Base-by-base conservation (phyloP, 345 rosid genomes). In the Eucalyptus pauciflora region DNA sequence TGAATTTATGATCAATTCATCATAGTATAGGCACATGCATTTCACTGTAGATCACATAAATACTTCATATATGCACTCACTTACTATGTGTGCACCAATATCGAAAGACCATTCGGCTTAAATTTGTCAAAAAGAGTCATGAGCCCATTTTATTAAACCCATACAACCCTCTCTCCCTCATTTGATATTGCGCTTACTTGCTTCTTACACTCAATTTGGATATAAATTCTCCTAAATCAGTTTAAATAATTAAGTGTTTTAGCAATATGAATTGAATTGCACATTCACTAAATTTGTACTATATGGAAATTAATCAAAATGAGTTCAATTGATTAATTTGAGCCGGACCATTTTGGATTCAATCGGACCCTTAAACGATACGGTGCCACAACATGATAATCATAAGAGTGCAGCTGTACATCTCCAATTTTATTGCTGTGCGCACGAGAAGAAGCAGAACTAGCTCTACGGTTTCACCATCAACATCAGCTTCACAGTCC, bases 211-310 rank as follows among this genome's bases (percentile, higher is more conserved):
- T 22, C 29, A 4, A 56, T 56, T 56, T 56, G 62, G 62, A 20
- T 56, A 22, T 24, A 24, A 56, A 56, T 22, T 56, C 1, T 56
- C 29, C 29, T 24, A 56, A 4, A 56, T 56, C 22, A 56, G 29
- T 9, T 56, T 56, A 1, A 56, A 56, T 22, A 24, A 20, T 3
- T 56, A 56, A 56, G 27, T 56, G 0, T 56, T 56, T 56, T 56
- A 56, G 27, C 27, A 8, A 22, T 56, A 22, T 56, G 5, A 22
- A 56, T 8, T 24, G 13, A 56, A 8, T 24, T 56, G 13, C 3
- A 10, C 0, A 56, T 22, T 52, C 4, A 3, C 0, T 52, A 52
- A 18, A 20, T 24, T 56, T 56, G 62, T 56, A 56, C 24, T 24
- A 2, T 22, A 56, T 10, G 62, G 12, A 56, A 56, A 56, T 56